These are phyloP conservation scores for Ustilago lituana DNA, from an alignment of 1,284 basidiomycete species.

Conservation along the genomic window DNA sequence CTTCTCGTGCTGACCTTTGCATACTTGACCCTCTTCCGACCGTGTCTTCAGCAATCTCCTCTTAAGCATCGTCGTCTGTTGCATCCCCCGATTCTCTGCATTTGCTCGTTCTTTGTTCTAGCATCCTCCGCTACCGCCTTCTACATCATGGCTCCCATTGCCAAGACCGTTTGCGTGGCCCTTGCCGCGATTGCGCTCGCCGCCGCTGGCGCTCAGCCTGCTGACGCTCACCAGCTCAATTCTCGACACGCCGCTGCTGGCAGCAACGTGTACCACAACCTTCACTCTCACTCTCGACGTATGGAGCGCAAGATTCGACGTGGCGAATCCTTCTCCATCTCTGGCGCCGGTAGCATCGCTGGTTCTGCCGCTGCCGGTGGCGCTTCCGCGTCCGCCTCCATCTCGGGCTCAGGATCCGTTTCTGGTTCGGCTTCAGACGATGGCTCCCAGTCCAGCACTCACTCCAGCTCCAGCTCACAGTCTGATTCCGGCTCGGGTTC, in stretches of 20 bases:
- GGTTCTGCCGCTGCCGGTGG: conserved; percentile 6
- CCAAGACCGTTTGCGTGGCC: conserved; percentile 48
- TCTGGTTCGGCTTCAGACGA: conserved; percentile 32
- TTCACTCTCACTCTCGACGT: conserved; percentile 46
- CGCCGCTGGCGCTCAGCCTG: conserved; percentile 31
- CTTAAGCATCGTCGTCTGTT: conserved; percentile 2
- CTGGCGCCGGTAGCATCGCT: conserved; percentile 21
- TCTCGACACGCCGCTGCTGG: conserved; percentile 44
- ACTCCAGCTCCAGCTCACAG: conserved; percentile 7
- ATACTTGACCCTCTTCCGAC: no score
- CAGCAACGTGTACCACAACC: conserved; percentile 48
- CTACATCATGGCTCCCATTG: conserved; percentile 49
- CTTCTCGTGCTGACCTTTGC: background rate
- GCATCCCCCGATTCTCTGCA: conserved; percentile 2
- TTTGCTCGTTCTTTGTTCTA: no score
- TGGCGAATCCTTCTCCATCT: conserved; percentile 25
- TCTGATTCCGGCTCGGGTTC: conserved; percentile 4
- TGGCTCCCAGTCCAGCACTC: conserved; percentile 11
- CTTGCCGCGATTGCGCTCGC: conserved; percentile 47
- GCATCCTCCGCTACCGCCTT: background rate
- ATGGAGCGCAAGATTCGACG: conserved; percentile 53
- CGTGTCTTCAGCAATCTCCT: conserved; percentile 2
- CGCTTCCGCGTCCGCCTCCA: conserved; percentile 18
- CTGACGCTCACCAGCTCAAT: conserved; percentile 46
- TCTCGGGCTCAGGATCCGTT: conserved; percentile 18